phyloP scores from a whole-genome alignment of 116 monocot species.

The Trichopus zeylanicus region DNA sequence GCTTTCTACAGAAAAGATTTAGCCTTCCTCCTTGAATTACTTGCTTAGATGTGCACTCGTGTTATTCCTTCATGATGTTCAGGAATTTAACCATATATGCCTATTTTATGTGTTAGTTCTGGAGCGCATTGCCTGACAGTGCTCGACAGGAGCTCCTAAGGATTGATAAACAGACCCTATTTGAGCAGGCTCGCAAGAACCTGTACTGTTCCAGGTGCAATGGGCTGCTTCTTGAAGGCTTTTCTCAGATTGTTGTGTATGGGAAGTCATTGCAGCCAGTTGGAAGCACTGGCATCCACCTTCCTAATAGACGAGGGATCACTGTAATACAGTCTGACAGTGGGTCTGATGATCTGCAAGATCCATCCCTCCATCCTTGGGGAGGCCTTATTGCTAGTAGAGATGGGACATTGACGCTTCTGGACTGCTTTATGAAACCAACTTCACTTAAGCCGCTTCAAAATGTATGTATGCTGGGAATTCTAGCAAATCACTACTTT shows the following conservation, averaged over 20 bases:
- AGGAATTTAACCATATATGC: background rate
- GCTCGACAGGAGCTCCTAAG: conserved; percentile 58
- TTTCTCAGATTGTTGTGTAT: conserved; percentile 73
- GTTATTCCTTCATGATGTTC: background rate
- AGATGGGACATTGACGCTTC: conserved; percentile 74
- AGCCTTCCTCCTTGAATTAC: background rate
- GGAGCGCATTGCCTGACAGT: conserved; percentile 58
- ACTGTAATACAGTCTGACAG: conserved; percentile 11
- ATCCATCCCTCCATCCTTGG: conserved; percentile 86
- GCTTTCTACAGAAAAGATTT: too few species aligned
- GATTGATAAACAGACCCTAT: conserved; percentile 85
- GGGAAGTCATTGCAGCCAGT: conserved; percentile 78
- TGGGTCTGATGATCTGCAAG: conserved; percentile 47
- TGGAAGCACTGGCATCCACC: conserved; percentile 6
- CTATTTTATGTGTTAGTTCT: conserved; percentile 78
- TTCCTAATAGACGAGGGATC: conserved; percentile 17
- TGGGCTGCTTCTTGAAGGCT: conserved; percentile 85
- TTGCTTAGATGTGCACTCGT: background rate
- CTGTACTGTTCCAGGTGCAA: conserved; percentile 96
- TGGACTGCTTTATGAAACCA: conserved; percentile 64
- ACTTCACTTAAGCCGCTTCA: conserved; percentile 54
- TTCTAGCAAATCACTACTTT: too few species aligned
- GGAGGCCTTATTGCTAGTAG: conserved; percentile 78
- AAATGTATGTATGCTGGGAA: conserved; percentile 35
- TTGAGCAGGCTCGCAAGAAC: conserved; percentile 86